Conservation (phyloP, 257 asterid genomes). For the Solanum verrucosum region DNA sequence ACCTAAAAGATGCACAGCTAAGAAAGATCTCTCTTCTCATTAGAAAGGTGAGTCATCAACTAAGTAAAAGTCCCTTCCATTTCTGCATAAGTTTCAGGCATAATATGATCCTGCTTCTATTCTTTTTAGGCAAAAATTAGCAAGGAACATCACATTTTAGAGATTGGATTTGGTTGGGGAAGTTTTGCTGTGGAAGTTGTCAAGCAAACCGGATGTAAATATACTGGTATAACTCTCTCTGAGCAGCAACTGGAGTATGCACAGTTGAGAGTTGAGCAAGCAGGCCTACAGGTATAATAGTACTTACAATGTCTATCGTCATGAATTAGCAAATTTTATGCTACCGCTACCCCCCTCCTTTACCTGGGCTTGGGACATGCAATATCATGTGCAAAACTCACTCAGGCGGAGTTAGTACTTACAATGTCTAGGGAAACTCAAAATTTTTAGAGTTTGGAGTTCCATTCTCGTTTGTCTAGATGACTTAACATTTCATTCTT, state of each 20-base stretch:
- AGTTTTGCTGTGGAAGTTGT: slow-evolving; percentile 74
- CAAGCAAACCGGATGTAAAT: slow-evolving; percentile 67
- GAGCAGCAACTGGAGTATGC: slow-evolving; percentile 67
- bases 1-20: slow-evolving; percentile 64
- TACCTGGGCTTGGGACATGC: neutral
- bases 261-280: slow-evolving; percentile 57
- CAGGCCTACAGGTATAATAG: slow-evolving; percentile 52
- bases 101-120: neutral
- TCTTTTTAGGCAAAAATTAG: slow-evolving; percentile 39
- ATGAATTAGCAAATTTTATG: neutral
- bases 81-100: neutral
- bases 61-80: neutral
- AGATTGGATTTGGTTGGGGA: slow-evolving; percentile 98
- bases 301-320: neutral
- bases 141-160: slow-evolving; percentile 60
- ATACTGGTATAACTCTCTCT: slow-evolving; percentile 83
- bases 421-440: neutral
- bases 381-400: neutral
- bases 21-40: slow-evolving; percentile 61
- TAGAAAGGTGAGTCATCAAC: slow-evolving; percentile 41
- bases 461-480: neutral
- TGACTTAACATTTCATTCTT: neutral
- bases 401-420: neutral
- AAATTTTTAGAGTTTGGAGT: neutral
- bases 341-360: neutral